Conservation (phyloP, 1,284 basidiomycete species). For the Termitomyces sp. region DNA sequence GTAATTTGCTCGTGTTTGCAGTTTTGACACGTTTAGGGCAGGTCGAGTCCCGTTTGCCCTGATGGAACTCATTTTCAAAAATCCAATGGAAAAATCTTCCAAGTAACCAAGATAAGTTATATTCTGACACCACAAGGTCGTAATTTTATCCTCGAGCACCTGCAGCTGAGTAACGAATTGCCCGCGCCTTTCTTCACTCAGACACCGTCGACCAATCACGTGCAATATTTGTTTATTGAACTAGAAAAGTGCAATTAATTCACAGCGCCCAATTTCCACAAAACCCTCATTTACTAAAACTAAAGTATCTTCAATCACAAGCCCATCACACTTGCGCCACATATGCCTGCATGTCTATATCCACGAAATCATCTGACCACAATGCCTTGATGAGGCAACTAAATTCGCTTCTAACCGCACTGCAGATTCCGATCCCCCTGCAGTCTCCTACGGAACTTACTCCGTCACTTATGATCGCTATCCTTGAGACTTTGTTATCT, state of each 20-base stretch:
- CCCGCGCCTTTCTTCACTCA: background rate
- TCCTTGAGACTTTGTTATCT: slow-evolving; percentile 57
- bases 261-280: background rate
- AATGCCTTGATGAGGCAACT: slow-evolving; percentile 29
- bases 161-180: no score
- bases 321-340: slow-evolving; percentile 8
- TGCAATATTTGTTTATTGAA: background rate
- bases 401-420: slow-evolving; percentile 42
- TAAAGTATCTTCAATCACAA: background rate
- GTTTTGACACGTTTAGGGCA: slow-evolving; percentile 11
- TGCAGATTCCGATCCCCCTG: slow-evolving; percentile 50
- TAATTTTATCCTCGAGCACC: no score
- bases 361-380: background rate
- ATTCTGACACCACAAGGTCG: background rate
- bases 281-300: no score
- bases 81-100: background rate
- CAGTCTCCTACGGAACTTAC: slow-evolving; percentile 65
- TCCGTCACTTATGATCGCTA: slow-evolving; percentile 60
- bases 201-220: background rate
- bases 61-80: background rate
- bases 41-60: slow-evolving; percentile 7
- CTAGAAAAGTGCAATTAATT: background rate
- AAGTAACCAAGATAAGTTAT: background rate
- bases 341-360: slow-evolving; percentile 17
- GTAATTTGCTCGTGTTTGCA: slow-evolving; percentile 7